A percentile compares a stretch with the other conserved stretches of the same genome.
phyloP scores from a whole-genome alignment of 106 monocot species.

The Dioscorea dumetorum region DNA sequence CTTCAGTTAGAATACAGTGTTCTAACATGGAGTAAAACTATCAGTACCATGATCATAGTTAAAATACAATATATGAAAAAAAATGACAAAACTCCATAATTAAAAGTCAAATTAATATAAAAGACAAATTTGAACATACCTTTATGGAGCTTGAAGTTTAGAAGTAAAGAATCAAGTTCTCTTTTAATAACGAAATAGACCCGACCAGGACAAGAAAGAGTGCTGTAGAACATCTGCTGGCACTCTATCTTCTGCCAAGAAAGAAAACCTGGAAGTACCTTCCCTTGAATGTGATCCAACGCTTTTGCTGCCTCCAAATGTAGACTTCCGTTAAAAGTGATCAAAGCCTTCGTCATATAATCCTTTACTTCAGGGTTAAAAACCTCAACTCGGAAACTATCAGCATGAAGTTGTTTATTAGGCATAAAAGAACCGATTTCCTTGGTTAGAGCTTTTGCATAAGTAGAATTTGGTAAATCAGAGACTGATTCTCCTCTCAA shows the following conservation, averaged over 20 bases:
- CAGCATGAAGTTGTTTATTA: constrained; percentile 16
- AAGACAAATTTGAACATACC: constrained; percentile 20
- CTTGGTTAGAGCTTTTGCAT: constrained; percentile 44
- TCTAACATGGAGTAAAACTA: too few species aligned
- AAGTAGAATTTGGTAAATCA: constrained; percentile 20
- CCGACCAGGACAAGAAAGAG: constrained; percentile 48
- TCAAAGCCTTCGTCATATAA: constrained; percentile 46
- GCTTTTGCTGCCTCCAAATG: constrained; percentile 92
- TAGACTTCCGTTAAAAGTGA: constrained; percentile 75
- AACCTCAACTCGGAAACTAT: constrained; percentile 59
- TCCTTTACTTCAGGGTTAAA: constrained; percentile 50
- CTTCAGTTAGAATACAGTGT: too few species aligned
- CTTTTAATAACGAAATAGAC: constrained; percentile 59
- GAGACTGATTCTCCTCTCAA: constrained; percentile 39
- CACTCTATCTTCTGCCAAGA: constrained; percentile 90
- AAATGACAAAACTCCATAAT: background rate
- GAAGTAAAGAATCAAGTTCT: constrained; percentile 36
- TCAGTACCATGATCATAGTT: background rate
- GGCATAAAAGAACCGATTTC: constrained; percentile 75
- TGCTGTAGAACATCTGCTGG: constrained; percentile 65
- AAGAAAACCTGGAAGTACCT: constrained; percentile 49
- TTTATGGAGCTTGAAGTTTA: constrained; percentile 33
- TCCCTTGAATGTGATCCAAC: constrained; percentile 74
- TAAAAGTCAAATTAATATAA: background rate
- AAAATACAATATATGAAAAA: background rate